These are phyloP conservation scores for Magnusiomyces paraingens DNA, from an alignment of 1,139 yeast species.

Conservation along the genomic window DNA sequence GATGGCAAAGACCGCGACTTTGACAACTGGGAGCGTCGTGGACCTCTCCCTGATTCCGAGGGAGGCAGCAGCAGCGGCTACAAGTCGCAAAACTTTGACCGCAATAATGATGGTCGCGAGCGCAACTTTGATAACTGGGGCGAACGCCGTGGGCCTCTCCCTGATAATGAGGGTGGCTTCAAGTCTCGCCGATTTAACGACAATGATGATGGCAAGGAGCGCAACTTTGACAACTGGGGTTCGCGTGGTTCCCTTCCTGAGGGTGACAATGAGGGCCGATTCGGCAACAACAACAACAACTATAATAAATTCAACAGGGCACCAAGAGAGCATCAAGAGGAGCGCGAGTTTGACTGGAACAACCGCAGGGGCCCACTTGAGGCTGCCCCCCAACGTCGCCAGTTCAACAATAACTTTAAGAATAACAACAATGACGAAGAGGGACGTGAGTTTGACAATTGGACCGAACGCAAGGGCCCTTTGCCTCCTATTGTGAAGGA, in stretches of 20 bases:
- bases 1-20: constrained; percentile 27
- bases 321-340: neutral
- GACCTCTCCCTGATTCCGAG: constrained; percentile 29
- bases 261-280: constrained; percentile 15
- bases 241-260: constrained; percentile 31
- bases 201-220: constrained; percentile 19
- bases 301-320: neutral
- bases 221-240: constrained; percentile 33
- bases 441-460: constrained; percentile 28
- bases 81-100: constrained; percentile 32
- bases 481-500: constrained; percentile 34
- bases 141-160: constrained; percentile 34
- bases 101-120: constrained; percentile 38
- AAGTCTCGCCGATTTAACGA: constrained; percentile 3
- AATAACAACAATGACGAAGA: constrained; percentile 16
- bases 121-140: constrained; percentile 39
- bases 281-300: constrained; percentile 3
- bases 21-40: constrained; percentile 30
- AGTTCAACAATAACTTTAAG: too few species aligned
- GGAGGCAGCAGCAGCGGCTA: constrained; percentile 26
- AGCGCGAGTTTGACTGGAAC: constrained; percentile 6
- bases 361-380: constrained; percentile 6
- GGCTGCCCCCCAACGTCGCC: neutral
- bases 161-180: constrained; percentile 22
- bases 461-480: constrained; percentile 30